Evolutionary conservation across 805 yeast species (phyloP), one percentile per base, ranked within the genome.

Genomic region (Cyberlindnera mycetangii): DNA sequence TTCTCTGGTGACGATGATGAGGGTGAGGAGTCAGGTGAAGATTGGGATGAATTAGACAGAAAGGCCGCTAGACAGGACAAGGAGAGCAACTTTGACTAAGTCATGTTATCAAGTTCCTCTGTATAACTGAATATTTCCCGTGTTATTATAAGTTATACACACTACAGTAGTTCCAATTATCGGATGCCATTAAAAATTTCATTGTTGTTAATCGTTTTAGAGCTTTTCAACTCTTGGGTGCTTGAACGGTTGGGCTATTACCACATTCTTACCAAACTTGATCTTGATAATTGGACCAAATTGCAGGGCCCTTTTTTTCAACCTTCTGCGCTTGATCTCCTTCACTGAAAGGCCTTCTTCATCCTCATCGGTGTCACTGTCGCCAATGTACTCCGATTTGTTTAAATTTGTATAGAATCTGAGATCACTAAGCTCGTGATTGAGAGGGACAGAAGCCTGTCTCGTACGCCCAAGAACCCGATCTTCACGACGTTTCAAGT

Each of bases 61-160:
- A 55, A 57, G 42, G 61, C 60, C 14, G 61, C 58, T 18, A 49
- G 44, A 36, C 59, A 42, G 20, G 61, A 57, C 68, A 78, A 37
- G 68, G 70, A 67, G 65, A 31, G 72, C 72, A 50, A 59, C 75
- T 52, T 60, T 60, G 53, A 70, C 68, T 28, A 71, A 79, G 33
- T n/a, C n/a, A n/a, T n/a, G n/a, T n/a, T n/a, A n/a, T n/a, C n/a
- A n/a, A n/a, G n/a, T n/a, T n/a, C n/a, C n/a, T n/a, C n/a, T n/a
- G n/a, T n/a, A n/a, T n/a, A n/a, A n/a, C n/a, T n/a, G n/a, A n/a
- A n/a, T n/a, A n/a, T n/a, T n/a, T n/a, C n/a, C n/a, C n/a, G n/a
- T n/a, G n/a, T n/a, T n/a, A n/a, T n/a, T n/a, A n/a, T n/a, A n/a
- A n/a, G n/a, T 12, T 25, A 25, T 25, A 7, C 28, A 25, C 10